Base-by-base conservation (phyloP, 2,329 filamentous ascomycete species). In the Aureobasidium sp. region DNA sequence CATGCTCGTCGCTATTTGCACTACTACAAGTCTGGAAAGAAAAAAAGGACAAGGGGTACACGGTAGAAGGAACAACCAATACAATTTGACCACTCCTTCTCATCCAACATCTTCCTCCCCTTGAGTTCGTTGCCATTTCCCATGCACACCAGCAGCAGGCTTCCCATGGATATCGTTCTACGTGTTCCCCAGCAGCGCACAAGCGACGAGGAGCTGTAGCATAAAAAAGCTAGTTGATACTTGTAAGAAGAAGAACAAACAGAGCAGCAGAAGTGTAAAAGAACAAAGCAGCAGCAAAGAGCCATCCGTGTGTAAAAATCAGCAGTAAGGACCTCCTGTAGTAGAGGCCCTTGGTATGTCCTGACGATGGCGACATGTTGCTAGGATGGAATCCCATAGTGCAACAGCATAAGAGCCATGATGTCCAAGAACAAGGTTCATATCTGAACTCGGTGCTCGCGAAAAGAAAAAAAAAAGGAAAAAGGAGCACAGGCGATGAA, bases 161-260 rank as follows among this genome's bases (percentile, higher is more conserved):
- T 46, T 33, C 53, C 53, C 40, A 45, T 57, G 53, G 40, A 35
- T 57, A 45, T 46, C 53, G 11, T 57, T 57, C 53, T 46, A 57
- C 21, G 21, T 29, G 11, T 45, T 35, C 29, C 29, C 9, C 51
- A 45, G 53, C 40, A 46, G 29, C 31, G 51, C 25, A 43, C 33
- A n/a, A 43, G 51, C 51, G 21, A 57, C 17, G 40, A 46, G 40
- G n/a, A 46, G 19, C 40, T 57, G 53, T 57, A 57, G 53, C 53
- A 46, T 42, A 53, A 57, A 46, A 57, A 35, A 46, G 40, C 53
- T 57, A 46, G 19, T 57, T 35, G 53, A 57, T 57, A 57, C 53
- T 57, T 45, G 53, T 46, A 46, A 57, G 40, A 57, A 57, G 53
- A 57, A 46, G 40, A 33, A 43, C 38, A 57, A 57, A 57, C 53